Base-by-base conservation (phyloP, 2,329 filamentous ascomycete genomes). In the Parascedosporium putredinis region DNA sequence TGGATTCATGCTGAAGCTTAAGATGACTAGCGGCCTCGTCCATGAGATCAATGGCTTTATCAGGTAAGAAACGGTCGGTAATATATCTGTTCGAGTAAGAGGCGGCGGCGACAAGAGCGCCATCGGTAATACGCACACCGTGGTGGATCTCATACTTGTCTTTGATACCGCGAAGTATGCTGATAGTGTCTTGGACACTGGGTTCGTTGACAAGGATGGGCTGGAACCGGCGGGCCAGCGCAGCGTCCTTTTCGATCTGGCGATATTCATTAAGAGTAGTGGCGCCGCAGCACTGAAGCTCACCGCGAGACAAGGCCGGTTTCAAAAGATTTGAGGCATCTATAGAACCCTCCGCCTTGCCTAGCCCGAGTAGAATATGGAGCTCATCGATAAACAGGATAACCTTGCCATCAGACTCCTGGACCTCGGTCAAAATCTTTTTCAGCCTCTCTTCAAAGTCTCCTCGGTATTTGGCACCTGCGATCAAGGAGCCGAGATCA, bases 81-180 rank as follows among this genome's bases (percentile, higher is more conserved):
- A 98, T 93, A 64, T 97, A 98, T 47, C 93, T 85, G 60, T 97
- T 97, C 54, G 87, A 93, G 62, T 94, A 86, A 0, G 88, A 86
- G 2, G 91, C 90, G 2, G 93, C 91, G 2, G 93, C 89, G 12
- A 98, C 91, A 9, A 97, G 71, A 5, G 93, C 89, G 2, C 86
- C 84, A 59, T 97, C 93, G 0, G 88, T 95, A 56, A 98, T 97
- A 49, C 90, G 78, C 0, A 97, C 91, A 67, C 93, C 91, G 60
- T 98, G 93, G 57, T 97, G 93, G 0, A 97, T 88, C 64, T 97
- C 93, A 60, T 98, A 98, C 56, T 89, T 88, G 61, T 97, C 90
- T 62, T 97, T 97, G 71, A 98, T 96, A 45, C 91, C 93, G 60
- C 93, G 82, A 1, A 98, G 72, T 51, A 98, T 97, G 47, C 88